Conservation (phyloP, 495 filamentous ascomycete species). For the Friedmanniomyces simplex region DNA sequence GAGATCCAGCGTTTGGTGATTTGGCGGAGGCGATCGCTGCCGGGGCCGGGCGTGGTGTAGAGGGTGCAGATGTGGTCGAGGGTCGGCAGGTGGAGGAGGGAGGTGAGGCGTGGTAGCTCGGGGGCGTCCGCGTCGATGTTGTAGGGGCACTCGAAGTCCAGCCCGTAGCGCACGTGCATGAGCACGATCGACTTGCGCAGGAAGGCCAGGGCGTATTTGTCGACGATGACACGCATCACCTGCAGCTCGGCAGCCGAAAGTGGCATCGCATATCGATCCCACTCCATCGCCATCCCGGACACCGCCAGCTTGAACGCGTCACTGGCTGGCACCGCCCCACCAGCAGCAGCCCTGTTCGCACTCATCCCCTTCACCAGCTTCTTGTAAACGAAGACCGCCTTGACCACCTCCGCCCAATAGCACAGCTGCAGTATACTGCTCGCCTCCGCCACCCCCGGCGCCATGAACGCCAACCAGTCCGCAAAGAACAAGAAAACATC, state of each 20-base stretch:
- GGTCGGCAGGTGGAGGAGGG: conserved; percentile 60
- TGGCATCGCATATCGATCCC: conserved; percentile 3
- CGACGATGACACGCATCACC: conserved; percentile 45
- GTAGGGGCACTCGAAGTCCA: conserved; percentile 72
- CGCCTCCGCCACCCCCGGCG: conserved; percentile 63
- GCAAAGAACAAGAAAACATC: conserved; percentile 85
- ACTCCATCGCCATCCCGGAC: conserved; percentile 3
- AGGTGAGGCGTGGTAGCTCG: conserved; percentile 74
- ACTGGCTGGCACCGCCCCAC: not conserved
- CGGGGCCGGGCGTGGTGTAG: conserved; percentile 19
- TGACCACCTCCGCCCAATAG: conserved; percentile 83
- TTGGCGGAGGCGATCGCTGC: conserved; percentile 32
- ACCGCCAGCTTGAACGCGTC: conserved; percentile 10
- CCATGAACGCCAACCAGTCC: conserved; percentile 50
- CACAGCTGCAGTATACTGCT: conserved; percentile 79
- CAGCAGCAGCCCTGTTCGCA: not conserved
- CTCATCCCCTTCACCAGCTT: not conserved
- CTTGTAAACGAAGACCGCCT: conserved; percentile 47
- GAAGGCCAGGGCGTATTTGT: conserved; percentile 80
- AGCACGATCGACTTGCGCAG: conserved; percentile 76
- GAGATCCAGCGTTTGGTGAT: conserved; percentile 73
- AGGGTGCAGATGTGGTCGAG: conserved; percentile 66
- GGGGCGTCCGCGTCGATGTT: conserved; percentile 51
- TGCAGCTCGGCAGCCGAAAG: conserved; percentile 22
- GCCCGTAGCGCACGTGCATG: conserved; percentile 75